Evolutionary conservation across 2,329 filamentous ascomycete genomes (phyloP).

Genomic region (Davidsoniella virescens): DNA sequence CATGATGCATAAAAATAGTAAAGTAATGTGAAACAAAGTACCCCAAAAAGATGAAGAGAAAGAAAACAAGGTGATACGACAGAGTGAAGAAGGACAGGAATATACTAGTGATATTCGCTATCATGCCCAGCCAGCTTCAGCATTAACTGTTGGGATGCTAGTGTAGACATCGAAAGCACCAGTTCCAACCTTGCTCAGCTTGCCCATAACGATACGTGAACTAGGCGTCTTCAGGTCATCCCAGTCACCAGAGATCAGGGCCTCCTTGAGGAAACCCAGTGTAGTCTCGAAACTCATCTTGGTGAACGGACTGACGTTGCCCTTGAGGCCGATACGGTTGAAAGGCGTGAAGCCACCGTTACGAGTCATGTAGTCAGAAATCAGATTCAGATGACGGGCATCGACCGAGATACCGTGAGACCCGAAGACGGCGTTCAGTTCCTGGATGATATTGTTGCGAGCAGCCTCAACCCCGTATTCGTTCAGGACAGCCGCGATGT

Average conservation of each 20-base stretch:
- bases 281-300: slow-evolving; percentile 99
- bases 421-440: slow-evolving; percentile 72
- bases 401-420: slow-evolving; percentile 89
- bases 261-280: slow-evolving; percentile 80
- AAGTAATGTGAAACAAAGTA: background rate
- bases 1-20: background rate
- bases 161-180: slow-evolving; percentile 81
- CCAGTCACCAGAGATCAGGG: slow-evolving; percentile 75
- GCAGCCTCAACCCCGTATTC: slow-evolving; percentile 91
- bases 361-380: slow-evolving; percentile 96
- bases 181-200: slow-evolving; percentile 68
- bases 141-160: slow-evolving; percentile 31
- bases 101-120: background rate
- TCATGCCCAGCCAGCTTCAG: slow-evolving; percentile 23
- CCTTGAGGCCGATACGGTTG: slow-evolving; percentile 73
- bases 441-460: slow-evolving; percentile 69
- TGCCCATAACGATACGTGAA: slow-evolving; percentile 74
- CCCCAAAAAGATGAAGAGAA: background rate
- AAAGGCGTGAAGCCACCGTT: slow-evolving; percentile 80
- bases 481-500: slow-evolving; percentile 68
- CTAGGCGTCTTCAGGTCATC: slow-evolving; percentile 78
- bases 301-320: slow-evolving; percentile 78
- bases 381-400: slow-evolving; percentile 80
- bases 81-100: background rate
- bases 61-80: background rate